These are phyloP conservation scores for Ogataea zsoltii DNA, from an alignment of 805 yeast genomes.

Conservation along the genomic window DNA sequence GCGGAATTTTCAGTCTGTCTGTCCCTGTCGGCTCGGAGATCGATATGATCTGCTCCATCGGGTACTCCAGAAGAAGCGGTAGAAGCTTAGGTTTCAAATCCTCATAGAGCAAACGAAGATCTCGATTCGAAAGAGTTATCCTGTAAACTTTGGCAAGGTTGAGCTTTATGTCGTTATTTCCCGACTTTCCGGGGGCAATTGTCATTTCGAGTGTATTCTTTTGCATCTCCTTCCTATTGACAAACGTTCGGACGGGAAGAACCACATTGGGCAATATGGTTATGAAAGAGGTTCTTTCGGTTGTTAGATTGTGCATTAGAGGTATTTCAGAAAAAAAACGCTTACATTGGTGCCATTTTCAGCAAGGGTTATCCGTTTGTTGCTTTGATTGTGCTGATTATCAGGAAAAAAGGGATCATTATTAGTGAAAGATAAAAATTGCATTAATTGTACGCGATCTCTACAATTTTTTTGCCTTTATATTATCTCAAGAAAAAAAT, in stretches of 20 bases:
- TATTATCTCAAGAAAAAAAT: no score
- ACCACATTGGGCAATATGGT: slow-evolving; percentile 14
- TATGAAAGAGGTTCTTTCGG: slow-evolving; percentile 29
- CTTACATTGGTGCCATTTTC: slow-evolving; percentile 29
- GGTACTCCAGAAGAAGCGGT: slow-evolving; percentile 23
- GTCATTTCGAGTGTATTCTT: slow-evolving; percentile 20
- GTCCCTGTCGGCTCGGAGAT: slow-evolving; percentile 9
- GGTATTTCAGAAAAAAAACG: no score
- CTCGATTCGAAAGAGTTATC: slow-evolving; percentile 28
- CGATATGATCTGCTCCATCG: slow-evolving; percentile 21
- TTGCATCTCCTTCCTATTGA: slow-evolving; percentile 27
- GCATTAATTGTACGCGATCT: no score
- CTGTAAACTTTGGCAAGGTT: slow-evolving; percentile 24
- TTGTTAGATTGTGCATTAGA: no score
- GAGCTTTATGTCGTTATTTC: slow-evolving; percentile 8
- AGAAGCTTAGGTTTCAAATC: slow-evolving; percentile 21
- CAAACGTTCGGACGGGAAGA: slow-evolving; percentile 29
- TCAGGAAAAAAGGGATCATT: no score
- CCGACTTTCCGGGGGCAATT: background rate
- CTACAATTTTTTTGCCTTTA: no score
- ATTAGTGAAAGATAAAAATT: no score
- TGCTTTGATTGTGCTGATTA: no score
- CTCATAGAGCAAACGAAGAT: slow-evolving; percentile 22
- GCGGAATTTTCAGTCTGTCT: slow-evolving; percentile 19
- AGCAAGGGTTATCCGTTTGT: no score